A percentile compares a stretch with the other conserved stretches of the same genome.
phyloP scores from a whole-genome alignment of 2,329 filamentous ascomycete species.

The Fusarium sp. region DNA sequence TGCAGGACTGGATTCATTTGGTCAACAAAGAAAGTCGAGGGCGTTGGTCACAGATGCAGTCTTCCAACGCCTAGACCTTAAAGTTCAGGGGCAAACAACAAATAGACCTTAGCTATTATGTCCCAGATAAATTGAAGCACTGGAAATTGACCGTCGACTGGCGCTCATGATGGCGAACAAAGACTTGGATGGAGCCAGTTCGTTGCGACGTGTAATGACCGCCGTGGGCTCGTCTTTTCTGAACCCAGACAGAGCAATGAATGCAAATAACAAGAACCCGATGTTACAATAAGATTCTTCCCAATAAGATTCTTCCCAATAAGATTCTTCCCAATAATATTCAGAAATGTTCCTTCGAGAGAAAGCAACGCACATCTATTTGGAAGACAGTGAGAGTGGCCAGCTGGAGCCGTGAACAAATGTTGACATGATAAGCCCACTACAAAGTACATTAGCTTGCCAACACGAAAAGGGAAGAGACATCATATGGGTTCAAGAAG shows the following conservation, averaged over 20 bases:
- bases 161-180: conserved; percentile 6
- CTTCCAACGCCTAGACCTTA: background rate
- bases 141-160: background rate
- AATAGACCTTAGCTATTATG: conserved; percentile 4
- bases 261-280: background rate
- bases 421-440: background rate
- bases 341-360: background rate
- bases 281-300: background rate
- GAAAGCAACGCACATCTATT: background rate
- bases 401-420: background rate
- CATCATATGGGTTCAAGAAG: background rate
- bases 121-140: background rate
- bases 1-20: background rate
- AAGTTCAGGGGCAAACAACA: conserved; percentile 1
- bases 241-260: background rate
- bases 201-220: background rate
- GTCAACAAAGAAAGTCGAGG: background rate
- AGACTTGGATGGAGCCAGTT: background rate
- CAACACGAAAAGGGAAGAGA: background rate
- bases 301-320: no score
- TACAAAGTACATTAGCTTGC: background rate
- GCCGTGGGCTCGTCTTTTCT: background rate
- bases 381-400: background rate
- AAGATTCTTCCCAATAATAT: background rate
- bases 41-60: background rate